Percentiles rank a stretch among this genome's conserved stretches.
These are phyloP conservation scores for Rhodotorula sp. DNA, from an alignment of 1,284 basidiomycete species.

Conservation along the genomic window DNA sequence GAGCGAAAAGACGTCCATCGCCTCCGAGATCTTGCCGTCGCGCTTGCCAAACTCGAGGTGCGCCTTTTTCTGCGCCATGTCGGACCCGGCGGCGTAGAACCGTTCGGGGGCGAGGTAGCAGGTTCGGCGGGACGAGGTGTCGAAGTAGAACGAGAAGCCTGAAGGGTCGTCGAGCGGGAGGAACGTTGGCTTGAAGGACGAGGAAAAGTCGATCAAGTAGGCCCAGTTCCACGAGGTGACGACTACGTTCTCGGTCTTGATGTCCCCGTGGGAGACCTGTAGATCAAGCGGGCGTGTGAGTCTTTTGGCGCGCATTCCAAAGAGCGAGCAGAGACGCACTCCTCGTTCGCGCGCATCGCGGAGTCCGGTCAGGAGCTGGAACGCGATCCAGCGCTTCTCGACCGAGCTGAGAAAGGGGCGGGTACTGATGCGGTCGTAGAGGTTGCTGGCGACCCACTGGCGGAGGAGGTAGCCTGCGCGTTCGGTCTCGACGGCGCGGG, in stretches of 20 bases:
- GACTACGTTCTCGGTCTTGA: slow-evolving; percentile 97
- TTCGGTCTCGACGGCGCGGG: slow-evolving; percentile 89
- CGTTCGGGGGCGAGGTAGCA: slow-evolving; percentile 97
- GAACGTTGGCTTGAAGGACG: slow-evolving; percentile 88
- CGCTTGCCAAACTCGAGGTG: slow-evolving; percentile 54
- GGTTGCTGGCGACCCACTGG: slow-evolving; percentile 90
- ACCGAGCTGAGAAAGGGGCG: slow-evolving; percentile 86
- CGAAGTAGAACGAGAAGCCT: slow-evolving; percentile 98
- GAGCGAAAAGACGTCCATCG: slow-evolving; percentile 96
- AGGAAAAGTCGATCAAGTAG: slow-evolving; percentile 93
- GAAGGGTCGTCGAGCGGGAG: slow-evolving; percentile 95
- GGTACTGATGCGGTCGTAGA: slow-evolving; percentile 97
- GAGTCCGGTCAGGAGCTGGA: slow-evolving; percentile 84
- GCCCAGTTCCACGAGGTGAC: slow-evolving; percentile 96
- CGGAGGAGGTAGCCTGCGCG: slow-evolving; percentile 92
- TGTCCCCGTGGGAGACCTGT: slow-evolving; percentile 89
- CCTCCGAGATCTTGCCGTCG: slow-evolving; percentile 82
- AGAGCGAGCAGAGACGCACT: slow-evolving; percentile 45
- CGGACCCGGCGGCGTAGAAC: slow-evolving; percentile 81
- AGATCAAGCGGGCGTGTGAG: neutral
- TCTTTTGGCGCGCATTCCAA: neutral
- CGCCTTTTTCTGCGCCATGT: slow-evolving; percentile 54
- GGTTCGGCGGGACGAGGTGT: slow-evolving; percentile 86
- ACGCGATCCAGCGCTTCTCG: slow-evolving; percentile 99
- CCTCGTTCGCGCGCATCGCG: slow-evolving; percentile 74